Evolutionary conservation across 768 basidiomycete genomes (phyloP).

Genomic region (Gymnopilus dilepis): DNA sequence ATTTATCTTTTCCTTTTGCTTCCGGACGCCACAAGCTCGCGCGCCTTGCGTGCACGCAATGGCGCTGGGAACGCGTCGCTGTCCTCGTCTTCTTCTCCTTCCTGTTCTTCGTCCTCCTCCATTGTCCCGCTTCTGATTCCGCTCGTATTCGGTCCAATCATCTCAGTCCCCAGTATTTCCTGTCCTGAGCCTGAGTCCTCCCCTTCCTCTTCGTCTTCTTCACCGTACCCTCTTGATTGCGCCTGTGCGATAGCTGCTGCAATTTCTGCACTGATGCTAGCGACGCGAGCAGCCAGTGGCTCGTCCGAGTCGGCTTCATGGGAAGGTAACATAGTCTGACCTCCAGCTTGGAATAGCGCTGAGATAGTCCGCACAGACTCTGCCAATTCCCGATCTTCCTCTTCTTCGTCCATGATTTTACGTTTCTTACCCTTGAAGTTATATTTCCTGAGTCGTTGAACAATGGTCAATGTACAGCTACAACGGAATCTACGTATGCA

Average conservation of each 20-base stretch:
- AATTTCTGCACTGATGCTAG: conserved; percentile 81
- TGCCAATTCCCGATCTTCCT: conserved; percentile 67
- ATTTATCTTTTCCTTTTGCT: conserved; percentile 70
- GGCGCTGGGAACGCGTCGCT: conserved; percentile 78
- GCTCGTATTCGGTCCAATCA: conserved; percentile 64
- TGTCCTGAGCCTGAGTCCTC: conserved; percentile 57
- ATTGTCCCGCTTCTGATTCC: conserved; percentile 56
- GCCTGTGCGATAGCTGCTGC: conserved; percentile 82
- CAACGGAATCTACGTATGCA: background rate
- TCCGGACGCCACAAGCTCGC: conserved; percentile 56
- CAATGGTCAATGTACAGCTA: conserved; percentile 21
- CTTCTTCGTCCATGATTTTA: conserved; percentile 53
- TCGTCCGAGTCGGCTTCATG: conserved; percentile 42
- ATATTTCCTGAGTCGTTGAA: conserved; percentile 59
- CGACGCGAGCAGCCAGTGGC: conserved; percentile 67
- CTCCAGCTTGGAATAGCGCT: conserved; percentile 63
- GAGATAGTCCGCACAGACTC: conserved; percentile 80
- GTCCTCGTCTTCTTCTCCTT: conserved; percentile 68
- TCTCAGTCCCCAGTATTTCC: conserved; percentile 53
- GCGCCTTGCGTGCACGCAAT: conserved; percentile 69
- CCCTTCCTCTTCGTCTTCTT: conserved; percentile 59
- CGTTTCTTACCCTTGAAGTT: conserved; percentile 79
- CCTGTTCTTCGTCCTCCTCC: conserved; percentile 32
- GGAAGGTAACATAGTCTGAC: conserved; percentile 35
- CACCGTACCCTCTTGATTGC: conserved; percentile 63